phyloP scores from a whole-genome alignment of 2,329 filamentous ascomycete species.

The Trichoderma koningii region DNA sequence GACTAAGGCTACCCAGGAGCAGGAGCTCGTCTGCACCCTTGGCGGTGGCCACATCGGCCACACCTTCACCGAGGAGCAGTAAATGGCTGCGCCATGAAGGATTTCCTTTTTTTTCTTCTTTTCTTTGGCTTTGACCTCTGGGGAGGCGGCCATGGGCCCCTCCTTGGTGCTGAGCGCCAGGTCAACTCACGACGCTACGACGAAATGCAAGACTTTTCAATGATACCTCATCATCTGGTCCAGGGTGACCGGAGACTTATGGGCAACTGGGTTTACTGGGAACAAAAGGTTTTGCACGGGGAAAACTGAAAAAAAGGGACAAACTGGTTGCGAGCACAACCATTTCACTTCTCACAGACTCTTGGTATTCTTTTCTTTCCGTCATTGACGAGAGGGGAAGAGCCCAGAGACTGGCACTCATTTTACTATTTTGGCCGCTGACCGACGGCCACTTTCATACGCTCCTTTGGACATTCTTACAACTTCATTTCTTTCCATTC shows the following conservation, averaged over 20 bases:
- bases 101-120: slow-evolving; percentile 1
- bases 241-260: not conserved
- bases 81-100: not conserved
- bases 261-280: slow-evolving; percentile 16
- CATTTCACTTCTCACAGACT: slow-evolving; percentile 33
- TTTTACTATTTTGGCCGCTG: slow-evolving; percentile 29
- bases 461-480: slow-evolving; percentile 30
- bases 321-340: slow-evolving; percentile 26
- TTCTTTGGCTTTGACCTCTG: slow-evolving; percentile 1
- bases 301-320: slow-evolving; percentile 27
- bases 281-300: slow-evolving; percentile 12
- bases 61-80: slow-evolving; percentile 30
- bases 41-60: slow-evolving; percentile 40
- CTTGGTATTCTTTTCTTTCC: slow-evolving; percentile 24
- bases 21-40: slow-evolving; percentile 55
- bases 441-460: slow-evolving; percentile 32
- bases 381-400: slow-evolving; percentile 22
- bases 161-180: slow-evolving; percentile 34
- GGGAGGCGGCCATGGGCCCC: not conserved
- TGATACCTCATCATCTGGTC: slow-evolving; percentile 36
- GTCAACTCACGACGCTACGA: slow-evolving; percentile 29
- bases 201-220: slow-evolving; percentile 29
- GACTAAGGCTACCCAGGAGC: slow-evolving; percentile 54
- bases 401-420: slow-evolving; percentile 37
- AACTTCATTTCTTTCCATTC: slow-evolving; percentile 16